Evolutionary conservation across 352 stramenopile species (phyloP), one percentile per base, ranked within the genome.

Genomic region (Albugo candida): DNA sequence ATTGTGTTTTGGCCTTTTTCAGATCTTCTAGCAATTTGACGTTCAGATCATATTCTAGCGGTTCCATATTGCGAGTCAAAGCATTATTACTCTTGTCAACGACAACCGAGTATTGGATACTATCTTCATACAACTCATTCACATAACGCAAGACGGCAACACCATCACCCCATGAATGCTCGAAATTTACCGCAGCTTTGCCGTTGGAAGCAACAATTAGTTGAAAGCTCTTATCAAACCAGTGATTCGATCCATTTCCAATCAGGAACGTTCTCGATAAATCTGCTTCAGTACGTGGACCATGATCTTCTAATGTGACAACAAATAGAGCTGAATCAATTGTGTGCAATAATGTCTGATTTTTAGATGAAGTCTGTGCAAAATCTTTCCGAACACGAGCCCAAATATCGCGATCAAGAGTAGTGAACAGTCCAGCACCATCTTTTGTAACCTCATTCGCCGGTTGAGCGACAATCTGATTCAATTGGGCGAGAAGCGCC

Each of bases 211-310:
- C 69, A 6, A 94, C 58, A 41, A 94, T 84, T 4, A 94, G 52
- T 56, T 95, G 83, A 49, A 95, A 89, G 55, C 76, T 91, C 75
- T 95, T 95, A 60, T 95, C 83, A 43, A 92, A 93, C 81, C 83
- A 95, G 54, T 86, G 80, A 63, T 94, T 93, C 17, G 64, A 64
- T 42, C 73, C 80, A 39, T 92, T 70, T 45, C 82, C 82, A 36
- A 76, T 47, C 10, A 94, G 63, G 57, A 93, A 93, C 45, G 65
- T 81, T 42, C 72, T 61, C 35, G 72, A 84, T 36, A 87, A 60
- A 20, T 86, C 52, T 47, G 73, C 49, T 6, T 69, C 51, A 6
- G 66, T 70, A 20, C 57, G 53, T 11, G 82, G 79, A 11, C 71
- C 59, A 31, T 51, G 55, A 49, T 91, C 69, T 52, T 94, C 81